A percentile compares a stretch with the other conserved stretches of the same genome.
These are phyloP conservation scores for Blastobotrys buckinghamii DNA, from an alignment of 1,139 yeast species.

Conservation along the genomic window DNA sequence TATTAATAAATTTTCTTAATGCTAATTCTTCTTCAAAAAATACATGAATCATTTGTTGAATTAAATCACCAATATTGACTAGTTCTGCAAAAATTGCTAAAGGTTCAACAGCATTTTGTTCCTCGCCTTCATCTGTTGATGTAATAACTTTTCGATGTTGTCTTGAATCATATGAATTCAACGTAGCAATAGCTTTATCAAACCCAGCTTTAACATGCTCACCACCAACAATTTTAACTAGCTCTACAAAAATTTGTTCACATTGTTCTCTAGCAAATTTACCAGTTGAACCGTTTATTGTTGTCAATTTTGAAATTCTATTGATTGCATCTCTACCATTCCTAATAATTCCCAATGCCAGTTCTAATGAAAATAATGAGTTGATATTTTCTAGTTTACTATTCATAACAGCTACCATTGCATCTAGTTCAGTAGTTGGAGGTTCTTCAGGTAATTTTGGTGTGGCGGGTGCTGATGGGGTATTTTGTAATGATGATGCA, in stretches of 20 bases:
- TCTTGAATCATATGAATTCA: slow-evolving; percentile 66
- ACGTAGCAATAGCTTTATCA: slow-evolving; percentile 64
- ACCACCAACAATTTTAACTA: slow-evolving; percentile 59
- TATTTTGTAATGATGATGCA: background rate
- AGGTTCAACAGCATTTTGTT: slow-evolving; percentile 55
- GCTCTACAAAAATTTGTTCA: slow-evolving; percentile 59
- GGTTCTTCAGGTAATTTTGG: slow-evolving; percentile 3
- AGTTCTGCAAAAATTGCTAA: slow-evolving; percentile 81
- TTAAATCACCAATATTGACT: slow-evolving; percentile 86
- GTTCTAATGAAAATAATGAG: slow-evolving; percentile 38
- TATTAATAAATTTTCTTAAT: slow-evolving; percentile 52
- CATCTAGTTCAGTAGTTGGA: slow-evolving; percentile 42
- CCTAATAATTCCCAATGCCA: slow-evolving; percentile 37
- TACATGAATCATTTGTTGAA: slow-evolving; percentile 87
- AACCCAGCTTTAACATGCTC: slow-evolving; percentile 78
- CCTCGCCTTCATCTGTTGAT: slow-evolving; percentile 18
- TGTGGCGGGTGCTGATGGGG: slow-evolving; percentile 9
- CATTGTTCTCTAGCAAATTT: slow-evolving; percentile 34
- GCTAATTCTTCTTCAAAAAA: slow-evolving; percentile 85
- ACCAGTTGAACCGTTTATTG: slow-evolving; percentile 29
- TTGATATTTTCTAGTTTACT: slow-evolving; percentile 38
- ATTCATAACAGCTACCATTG: slow-evolving; percentile 40
- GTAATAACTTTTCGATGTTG: slow-evolving; percentile 35
- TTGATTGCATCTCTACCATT: slow-evolving; percentile 36
- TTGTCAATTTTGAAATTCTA: slow-evolving; percentile 32